Evolutionary conservation across 1,284 basidiomycete genomes (phyloP).

Genomic region (Heterobasidion annosum): DNA sequence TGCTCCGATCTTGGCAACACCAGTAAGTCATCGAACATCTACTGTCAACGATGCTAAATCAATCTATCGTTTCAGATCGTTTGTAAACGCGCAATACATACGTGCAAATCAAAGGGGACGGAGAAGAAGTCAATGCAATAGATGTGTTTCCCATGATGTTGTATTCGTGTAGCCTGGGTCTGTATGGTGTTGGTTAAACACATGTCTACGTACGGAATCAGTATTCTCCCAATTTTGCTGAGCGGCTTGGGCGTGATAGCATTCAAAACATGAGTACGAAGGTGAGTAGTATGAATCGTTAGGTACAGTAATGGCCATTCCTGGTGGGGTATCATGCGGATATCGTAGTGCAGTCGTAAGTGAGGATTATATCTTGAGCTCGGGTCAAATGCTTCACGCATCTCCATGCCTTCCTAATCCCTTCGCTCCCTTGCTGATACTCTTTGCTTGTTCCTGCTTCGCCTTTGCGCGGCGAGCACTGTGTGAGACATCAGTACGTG

Average conservation of each 20-base stretch:
- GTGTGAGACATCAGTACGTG: slow-evolving; percentile 6
- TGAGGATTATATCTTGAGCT: no score
- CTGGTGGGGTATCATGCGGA: no score
- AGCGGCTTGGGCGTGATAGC: no score
- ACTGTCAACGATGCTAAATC: not conserved
- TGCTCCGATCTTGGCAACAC: slow-evolving; percentile 84
- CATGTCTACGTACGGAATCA: slow-evolving; percentile 7
- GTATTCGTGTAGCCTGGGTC: not conserved
- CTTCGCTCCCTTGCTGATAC: slow-evolving; percentile 43
- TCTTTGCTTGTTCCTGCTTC: slow-evolving; percentile 47
- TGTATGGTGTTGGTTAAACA: not conserved
- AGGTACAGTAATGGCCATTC: no score
- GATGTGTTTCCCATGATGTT: not conserved
- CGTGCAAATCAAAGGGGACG: not conserved
- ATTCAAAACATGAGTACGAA: no score
- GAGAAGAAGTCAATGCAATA: not conserved
- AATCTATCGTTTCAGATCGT: not conserved
- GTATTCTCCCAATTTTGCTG: no score
- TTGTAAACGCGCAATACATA: not conserved
- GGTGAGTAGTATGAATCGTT: no score
- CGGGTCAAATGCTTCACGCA: no score
- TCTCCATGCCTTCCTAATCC: slow-evolving; percentile 45
- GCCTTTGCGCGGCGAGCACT: slow-evolving; percentile 46
- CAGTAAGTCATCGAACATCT: slow-evolving; percentile 3
- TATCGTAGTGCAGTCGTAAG: no score